Conservation (phyloP, 1,284 basidiomycete species). For the Cutaneotrichosporon sp. region DNA sequence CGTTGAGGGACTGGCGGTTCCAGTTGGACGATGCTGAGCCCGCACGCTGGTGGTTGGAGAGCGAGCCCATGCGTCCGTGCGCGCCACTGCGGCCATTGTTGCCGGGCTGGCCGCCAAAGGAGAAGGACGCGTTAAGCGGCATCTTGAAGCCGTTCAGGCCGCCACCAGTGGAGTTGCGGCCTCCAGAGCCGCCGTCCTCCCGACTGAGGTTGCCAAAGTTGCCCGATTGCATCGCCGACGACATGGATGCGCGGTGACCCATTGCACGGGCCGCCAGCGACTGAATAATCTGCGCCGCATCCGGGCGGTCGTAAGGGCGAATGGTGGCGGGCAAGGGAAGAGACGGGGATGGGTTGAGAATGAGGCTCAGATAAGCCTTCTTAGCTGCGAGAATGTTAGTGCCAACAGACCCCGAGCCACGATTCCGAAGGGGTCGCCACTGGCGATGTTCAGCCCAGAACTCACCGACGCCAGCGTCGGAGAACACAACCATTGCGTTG, state of each 20-base stretch:
- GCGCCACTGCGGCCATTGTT: slow-evolving; percentile 7
- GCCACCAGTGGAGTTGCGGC: slow-evolving; percentile 1
- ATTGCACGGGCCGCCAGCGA: slow-evolving; percentile 63
- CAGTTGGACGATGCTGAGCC: slow-evolving; percentile 36
- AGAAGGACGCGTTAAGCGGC: slow-evolving; percentile 25
- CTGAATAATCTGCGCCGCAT: slow-evolving; percentile 83
- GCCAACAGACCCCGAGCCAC: too few relatives aligned
- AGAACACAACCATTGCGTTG: slow-evolving; percentile 90
- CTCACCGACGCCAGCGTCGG: slow-evolving; percentile 54
- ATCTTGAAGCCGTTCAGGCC: slow-evolving; percentile 29
- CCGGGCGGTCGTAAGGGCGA: slow-evolving; percentile 87
- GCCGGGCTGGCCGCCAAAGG: slow-evolving; percentile 12
- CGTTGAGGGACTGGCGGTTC: slow-evolving; percentile 25
- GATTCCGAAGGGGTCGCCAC: too few relatives aligned
- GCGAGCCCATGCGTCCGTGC: slow-evolving; percentile 14
- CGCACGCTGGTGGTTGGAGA: slow-evolving; percentile 23
- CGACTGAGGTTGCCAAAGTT: slow-evolving; percentile 13
- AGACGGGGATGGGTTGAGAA: slow-evolving; percentile 73
- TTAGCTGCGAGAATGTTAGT: slow-evolving; percentile 59
- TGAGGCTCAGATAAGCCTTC: slow-evolving; percentile 83
- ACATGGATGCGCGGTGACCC: slow-evolving; percentile 41
- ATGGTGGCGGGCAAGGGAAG: slow-evolving; percentile 64
- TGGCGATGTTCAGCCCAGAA: too few relatives aligned
- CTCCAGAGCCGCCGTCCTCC: slow-evolving; percentile 9
- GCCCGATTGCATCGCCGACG: slow-evolving; percentile 22